A percentile compares a stretch with the other conserved stretches of the same genome.
Conservation (phyloP, 306 rosid species). For the Glycine latifolia region DNA sequence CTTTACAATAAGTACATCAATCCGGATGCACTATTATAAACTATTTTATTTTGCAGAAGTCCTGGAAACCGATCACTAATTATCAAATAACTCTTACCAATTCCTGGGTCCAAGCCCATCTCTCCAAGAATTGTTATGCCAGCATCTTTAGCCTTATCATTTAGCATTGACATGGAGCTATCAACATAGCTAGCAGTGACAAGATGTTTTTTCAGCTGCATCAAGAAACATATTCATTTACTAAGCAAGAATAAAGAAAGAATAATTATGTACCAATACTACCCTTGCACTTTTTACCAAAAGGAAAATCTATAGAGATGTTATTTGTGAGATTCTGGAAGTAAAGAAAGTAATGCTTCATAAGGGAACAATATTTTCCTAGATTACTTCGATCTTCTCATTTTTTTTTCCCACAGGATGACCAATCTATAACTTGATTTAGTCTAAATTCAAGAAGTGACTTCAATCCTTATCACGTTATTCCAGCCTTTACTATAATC, state of each 20-base stretch:
- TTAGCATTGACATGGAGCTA: constrained; percentile 70
- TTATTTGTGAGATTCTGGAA: too few species aligned
- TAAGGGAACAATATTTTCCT: constrained; percentile 68
- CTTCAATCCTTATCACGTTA: background rate
- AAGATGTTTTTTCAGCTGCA: constrained; percentile 86
- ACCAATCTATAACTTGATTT: constrained; percentile 26
- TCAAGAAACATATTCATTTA: constrained; percentile 43
- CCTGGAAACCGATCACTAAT: constrained; percentile 1
- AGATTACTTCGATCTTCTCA: constrained; percentile 26
- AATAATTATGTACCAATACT: constrained; percentile 5
- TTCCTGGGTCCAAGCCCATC: constrained; percentile 99
- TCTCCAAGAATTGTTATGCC: constrained; percentile 94
- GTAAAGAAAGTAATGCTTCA: constrained; percentile 45
- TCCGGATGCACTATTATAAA: constrained; percentile 4
- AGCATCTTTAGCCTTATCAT: constrained; percentile 79
- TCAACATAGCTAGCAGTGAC: constrained; percentile 98
- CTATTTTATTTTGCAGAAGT: constrained; percentile 20
- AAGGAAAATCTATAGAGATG: too few species aligned
- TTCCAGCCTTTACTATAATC: background rate
- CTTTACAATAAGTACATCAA: background rate
- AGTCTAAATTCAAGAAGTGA: background rate
- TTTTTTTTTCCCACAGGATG: background rate
- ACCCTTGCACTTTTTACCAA: constrained; percentile 62
- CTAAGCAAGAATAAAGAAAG: constrained; percentile 25
- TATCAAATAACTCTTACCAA: constrained; percentile 66